A percentile compares a stretch with the other conserved stretches of the same genome.
phyloP scores from a whole-genome alignment of 495 filamentous ascomycete genomes.

The Cercophora sp. region DNA sequence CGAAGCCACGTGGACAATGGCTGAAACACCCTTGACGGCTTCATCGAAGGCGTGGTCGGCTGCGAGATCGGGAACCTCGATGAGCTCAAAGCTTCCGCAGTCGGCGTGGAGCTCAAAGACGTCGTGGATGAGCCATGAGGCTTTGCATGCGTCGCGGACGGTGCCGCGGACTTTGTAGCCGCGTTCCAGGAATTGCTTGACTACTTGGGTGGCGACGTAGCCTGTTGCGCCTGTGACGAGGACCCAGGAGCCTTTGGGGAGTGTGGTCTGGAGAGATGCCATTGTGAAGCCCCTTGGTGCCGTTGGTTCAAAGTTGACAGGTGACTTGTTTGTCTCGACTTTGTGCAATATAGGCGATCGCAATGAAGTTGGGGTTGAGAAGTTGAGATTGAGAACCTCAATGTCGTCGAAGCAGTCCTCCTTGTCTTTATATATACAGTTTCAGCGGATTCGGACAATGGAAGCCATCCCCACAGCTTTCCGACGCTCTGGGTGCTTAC shows the following conservation, averaged over 20 bases:
- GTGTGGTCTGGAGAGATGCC: background rate
- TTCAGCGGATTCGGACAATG: too few species aligned
- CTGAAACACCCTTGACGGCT: slow-evolving; percentile 36
- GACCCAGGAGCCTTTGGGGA: slow-evolving; percentile 21
- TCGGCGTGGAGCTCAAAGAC: slow-evolving; percentile 41
- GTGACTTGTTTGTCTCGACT: too few species aligned
- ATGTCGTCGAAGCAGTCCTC: too few species aligned
- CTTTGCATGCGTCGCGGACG: slow-evolving; percentile 37
- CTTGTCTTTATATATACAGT: too few species aligned
- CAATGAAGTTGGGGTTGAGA: too few species aligned
- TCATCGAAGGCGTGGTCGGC: slow-evolving; percentile 36
- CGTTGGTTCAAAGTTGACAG: too few species aligned
- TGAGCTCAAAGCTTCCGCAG: slow-evolving; percentile 33
- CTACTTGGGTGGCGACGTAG: slow-evolving; percentile 49
- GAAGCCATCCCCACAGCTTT: too few species aligned
- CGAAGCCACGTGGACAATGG: slow-evolving; percentile 45
- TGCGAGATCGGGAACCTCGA: slow-evolving; percentile 37
- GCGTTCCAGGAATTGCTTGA: slow-evolving; percentile 40
- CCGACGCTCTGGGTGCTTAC: too few species aligned
- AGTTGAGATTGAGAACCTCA: too few species aligned
- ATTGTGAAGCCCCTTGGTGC: too few species aligned
- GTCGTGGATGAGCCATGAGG: slow-evolving; percentile 34
- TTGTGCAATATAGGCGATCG: too few species aligned
- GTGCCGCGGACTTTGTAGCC: slow-evolving; percentile 53
- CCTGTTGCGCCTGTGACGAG: slow-evolving; percentile 55